Percentiles rank a stretch among this genome's conserved stretches.
phyloP scores from a whole-genome alignment of 164 flowering plant species.

The Sextonia rubra region DNA sequence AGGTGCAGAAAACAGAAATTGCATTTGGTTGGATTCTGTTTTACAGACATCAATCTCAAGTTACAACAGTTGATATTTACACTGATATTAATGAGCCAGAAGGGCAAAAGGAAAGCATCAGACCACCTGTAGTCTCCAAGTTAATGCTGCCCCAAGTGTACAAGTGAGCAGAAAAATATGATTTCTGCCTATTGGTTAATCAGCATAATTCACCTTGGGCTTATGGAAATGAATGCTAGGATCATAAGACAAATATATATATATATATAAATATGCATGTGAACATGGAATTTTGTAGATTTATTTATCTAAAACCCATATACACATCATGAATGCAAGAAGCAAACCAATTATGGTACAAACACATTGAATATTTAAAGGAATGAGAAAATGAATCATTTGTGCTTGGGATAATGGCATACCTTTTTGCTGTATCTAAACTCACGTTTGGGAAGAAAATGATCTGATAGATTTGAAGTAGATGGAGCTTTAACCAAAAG shows the following conservation, averaged over 20 bases:
- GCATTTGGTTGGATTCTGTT: neutral
- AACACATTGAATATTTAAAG: neutral
- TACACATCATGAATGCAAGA: neutral
- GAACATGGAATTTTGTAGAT: neutral
- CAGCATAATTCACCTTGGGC: neutral
- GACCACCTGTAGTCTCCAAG: neutral
- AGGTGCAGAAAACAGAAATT: no score
- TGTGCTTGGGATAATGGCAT: conserved; percentile 3
- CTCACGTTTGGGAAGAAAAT: conserved; percentile 97
- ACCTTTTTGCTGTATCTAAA: conserved; percentile 81
- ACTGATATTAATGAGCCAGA: neutral
- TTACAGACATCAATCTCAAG: neutral
- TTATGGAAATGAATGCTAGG: neutral
- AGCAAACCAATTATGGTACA: neutral
- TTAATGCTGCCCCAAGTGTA: neutral
- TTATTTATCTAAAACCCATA: neutral
- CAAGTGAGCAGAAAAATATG: no score
- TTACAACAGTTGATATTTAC: neutral
- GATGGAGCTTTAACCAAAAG: conserved; percentile 80
- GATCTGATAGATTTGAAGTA: conserved; percentile 59
- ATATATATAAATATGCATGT: no score
- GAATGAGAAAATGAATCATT: neutral
- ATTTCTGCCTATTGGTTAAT: neutral
- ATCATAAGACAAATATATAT: neutral
- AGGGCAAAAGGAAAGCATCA: neutral